Percentiles rank a stretch among this genome's conserved stretches.
Conservation (phyloP, 2,329 filamentous ascomycete genomes). For the Colletotrichum truncatum region DNA sequence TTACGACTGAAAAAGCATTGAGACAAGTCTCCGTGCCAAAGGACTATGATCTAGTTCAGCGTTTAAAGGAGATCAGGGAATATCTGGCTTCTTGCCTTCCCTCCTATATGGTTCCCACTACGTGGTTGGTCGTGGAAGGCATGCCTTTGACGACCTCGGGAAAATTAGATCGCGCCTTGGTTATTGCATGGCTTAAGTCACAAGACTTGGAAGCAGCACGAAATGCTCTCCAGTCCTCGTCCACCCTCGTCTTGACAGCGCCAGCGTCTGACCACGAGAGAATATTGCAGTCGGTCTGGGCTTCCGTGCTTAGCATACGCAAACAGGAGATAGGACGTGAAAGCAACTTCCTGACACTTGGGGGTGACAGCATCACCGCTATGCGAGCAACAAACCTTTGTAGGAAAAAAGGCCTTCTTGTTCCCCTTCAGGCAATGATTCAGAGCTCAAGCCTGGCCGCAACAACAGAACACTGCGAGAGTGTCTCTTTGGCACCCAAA, state of each 20-base stretch:
- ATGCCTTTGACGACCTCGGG: not conserved
- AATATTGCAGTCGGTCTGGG: not conserved
- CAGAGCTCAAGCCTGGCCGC: not conserved
- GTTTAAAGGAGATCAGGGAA: not conserved
- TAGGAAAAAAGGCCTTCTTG: not conserved
- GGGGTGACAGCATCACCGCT: not conserved
- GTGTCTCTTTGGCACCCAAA: not conserved
- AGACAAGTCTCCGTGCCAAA: not conserved
- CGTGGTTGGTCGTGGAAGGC: not conserved
- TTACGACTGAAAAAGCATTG: not conserved
- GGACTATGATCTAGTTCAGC: not conserved
- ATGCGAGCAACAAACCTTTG: not conserved
- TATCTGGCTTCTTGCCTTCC: not conserved
- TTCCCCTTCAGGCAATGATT: not conserved
- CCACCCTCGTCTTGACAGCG: not conserved
- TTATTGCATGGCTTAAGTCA: not conserved
- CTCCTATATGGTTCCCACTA: not conserved
- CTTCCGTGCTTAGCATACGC: not conserved
- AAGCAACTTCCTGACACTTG: not conserved
- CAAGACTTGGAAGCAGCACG: not conserved
- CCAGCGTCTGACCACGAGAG: not conserved
- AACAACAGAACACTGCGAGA: not conserved
- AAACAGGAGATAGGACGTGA: not conserved
- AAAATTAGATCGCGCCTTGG: not conserved
- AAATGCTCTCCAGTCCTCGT: not conserved